A percentile compares a stretch with the other conserved stretches of the same genome.
These are phyloP conservation scores for Neurospora sp. DNA, from an alignment of 495 filamentous ascomycete species.

Conservation along the genomic window DNA sequence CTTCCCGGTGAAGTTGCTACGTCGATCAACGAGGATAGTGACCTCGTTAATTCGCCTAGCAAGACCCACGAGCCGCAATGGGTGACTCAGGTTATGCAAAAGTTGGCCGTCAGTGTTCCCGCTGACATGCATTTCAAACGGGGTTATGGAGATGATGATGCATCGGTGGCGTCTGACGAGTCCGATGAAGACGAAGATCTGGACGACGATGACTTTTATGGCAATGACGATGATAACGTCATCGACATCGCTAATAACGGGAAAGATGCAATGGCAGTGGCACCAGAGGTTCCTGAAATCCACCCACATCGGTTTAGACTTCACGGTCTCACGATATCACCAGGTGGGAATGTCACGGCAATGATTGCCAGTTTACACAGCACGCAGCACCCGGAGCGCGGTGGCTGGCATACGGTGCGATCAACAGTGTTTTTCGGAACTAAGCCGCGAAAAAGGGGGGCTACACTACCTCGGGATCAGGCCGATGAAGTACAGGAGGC, in stretches of 20 bases:
- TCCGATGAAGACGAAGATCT: constrained; percentile 11
- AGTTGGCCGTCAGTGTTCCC: constrained; percentile 24
- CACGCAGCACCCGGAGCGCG: constrained; percentile 28
- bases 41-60: not conserved
- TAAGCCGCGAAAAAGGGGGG: constrained; percentile 6
- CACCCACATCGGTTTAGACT: constrained; percentile 36
- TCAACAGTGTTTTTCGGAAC: constrained; percentile 32
- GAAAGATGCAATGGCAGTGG: constrained; percentile 10
- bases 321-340: constrained; percentile 33
- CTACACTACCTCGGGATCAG: not conserved
- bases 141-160: constrained; percentile 12
- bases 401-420: constrained; percentile 31
- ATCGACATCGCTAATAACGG: constrained; percentile 3
- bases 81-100: constrained; percentile 31
- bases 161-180: constrained; percentile 16
- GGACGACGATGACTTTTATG: constrained; percentile 7
- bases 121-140: constrained; percentile 17
- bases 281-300: constrained; percentile 23
- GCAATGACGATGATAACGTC: constrained; percentile 12
- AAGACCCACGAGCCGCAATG: constrained; percentile 22
- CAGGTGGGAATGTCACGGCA: constrained; percentile 33
- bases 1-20: constrained; percentile 11
- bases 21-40: not conserved
- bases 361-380: constrained; percentile 30
- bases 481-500: not conserved